Evolutionary conservation across 2,329 filamentous ascomycete species (phyloP), one percentile per base, ranked within the genome.

Genomic region (Sarocladium kiliense): DNA sequence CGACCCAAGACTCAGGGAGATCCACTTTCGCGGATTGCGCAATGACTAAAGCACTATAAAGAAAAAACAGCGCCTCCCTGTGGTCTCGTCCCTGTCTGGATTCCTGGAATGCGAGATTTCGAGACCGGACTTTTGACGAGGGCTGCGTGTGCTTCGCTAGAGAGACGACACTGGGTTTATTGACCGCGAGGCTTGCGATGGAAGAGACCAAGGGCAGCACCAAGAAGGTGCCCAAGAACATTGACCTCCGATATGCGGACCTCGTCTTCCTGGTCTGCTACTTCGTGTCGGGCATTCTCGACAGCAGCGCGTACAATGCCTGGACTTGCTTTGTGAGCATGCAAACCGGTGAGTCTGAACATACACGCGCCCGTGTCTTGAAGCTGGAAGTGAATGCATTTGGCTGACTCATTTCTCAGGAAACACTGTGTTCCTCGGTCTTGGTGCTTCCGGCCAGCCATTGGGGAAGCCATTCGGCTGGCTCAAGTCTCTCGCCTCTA

Each of bases 381-480:
- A n/a, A n/a, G n/a, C n/a, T n/a, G n/a, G n/a, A n/a, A n/a, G n/a
- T n/a, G n/a, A n/a, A n/a, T n/a, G n/a, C n/a, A n/a, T n/a, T n/a
- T n/a, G n/a, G n/a, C n/a, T n/a, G n/a, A n/a, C n/a, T 41, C 21
- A 32, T 2, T 53, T 25, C 36, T 45, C 39, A 69, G 81, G 82
- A 37, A 86, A 86, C 67, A 85, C 82, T 10, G 78, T 86, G 61
- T 84, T 85, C 68, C 73, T 86, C 37, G 81, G 79, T 18, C 77
- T 86, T 21, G 81, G 81, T 55, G 77, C 80, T 12, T 76, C 80
- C 2, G 67, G 68, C 27, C 78, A 82, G 47, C 80, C 78, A 2
- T 64, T 71, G 19, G 71, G 70, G 56, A 70, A 79, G 56, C 78
- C 78, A 3, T 72, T 72, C 55, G 80, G 77, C 55, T 82, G 77